Base-by-base conservation (phyloP, 2,329 filamentous ascomycete genomes). In the Fusarium guadeloupense region DNA sequence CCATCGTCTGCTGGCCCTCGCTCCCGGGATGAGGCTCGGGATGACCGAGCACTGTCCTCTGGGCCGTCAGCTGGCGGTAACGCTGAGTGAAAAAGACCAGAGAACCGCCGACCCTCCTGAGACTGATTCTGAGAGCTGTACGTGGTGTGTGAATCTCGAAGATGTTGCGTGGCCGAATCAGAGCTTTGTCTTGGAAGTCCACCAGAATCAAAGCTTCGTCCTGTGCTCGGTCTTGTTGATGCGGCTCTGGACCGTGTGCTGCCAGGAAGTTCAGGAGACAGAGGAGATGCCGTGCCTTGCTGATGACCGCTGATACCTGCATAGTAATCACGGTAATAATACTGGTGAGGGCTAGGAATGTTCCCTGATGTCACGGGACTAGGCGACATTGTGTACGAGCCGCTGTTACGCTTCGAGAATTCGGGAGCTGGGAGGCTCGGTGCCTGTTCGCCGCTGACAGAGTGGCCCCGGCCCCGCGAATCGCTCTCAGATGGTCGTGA, bases 71-170 rank as follows among this genome's bases (percentile, higher is more conserved):
- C 85, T 78, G 93, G 84, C 2, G 93, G 93, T 72, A 97, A 85
- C 6, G 93, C 93, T 1, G 93, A 96, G 58, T 91, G 91, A 78
- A 97, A 97, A 19, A 96, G 79, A 6, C 89, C 90, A 0, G 90
- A 93, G 68, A 85, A 89, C 35, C 89, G 87, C 33, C 81, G 80
- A 26, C 73, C 73, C 12, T 83, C 80, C 54, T 73, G 77, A 20
- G 75, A 73, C 31, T 75, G 77, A 54, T 80, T 77, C 61, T 76
- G 78, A 35, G 83, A 83, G 61, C 80, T 80, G 69, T 83, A 83
- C 5, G 81, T 82, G 12, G 83, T 84, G 56, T 76, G 82, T 0
- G 85, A 87, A 64, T 88, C 83, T 25, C 82, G 81, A 33, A 80
- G 77, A 31, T 74, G 72, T 10, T 80, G 77, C 17, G 72, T 72